Evolutionary conservation across 495 filamentous ascomycete species (phyloP).

Genomic region (Cetradonia linearis): DNA sequence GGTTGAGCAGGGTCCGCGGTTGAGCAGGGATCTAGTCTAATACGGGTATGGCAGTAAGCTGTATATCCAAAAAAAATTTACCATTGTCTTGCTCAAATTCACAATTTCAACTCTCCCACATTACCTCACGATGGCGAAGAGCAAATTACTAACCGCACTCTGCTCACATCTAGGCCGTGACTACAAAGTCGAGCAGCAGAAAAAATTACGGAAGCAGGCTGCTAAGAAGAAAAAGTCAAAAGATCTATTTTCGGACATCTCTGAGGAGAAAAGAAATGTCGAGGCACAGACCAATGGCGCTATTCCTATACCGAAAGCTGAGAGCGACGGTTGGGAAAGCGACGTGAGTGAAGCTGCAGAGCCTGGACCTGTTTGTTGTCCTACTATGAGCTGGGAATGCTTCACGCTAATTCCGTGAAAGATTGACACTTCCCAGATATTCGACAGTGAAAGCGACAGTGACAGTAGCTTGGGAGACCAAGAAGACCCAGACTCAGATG

Average conservation of each 20-base stretch:
- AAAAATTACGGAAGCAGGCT: constrained; percentile 45
- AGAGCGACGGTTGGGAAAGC: constrained; percentile 30
- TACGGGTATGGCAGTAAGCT: not conserved
- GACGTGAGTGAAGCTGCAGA: constrained; percentile 25
- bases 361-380: not conserved
- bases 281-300: constrained; percentile 16
- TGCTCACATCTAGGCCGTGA: constrained; percentile 58
- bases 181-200: constrained; percentile 57
- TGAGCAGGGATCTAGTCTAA: too few relatives aligned
- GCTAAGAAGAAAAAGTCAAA: constrained; percentile 42
- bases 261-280: constrained; percentile 26
- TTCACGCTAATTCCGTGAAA: not conserved
- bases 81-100: not conserved
- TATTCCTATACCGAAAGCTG: constrained; percentile 9
- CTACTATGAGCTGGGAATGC: not conserved
- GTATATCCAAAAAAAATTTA: not conserved
- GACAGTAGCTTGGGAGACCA: constrained; percentile 27
- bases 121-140: constrained; percentile 43
- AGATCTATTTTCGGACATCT: constrained; percentile 23
- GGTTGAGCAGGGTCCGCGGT: too few relatives aligned
- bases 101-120: not conserved
- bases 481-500: constrained; percentile 36
- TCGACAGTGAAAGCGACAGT: constrained; percentile 19
- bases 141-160: constrained; percentile 56
- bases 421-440: constrained; percentile 10